Evolutionary conservation across 1,284 basidiomycete genomes (phyloP).

Genomic region (Ustilago nuda): DNA sequence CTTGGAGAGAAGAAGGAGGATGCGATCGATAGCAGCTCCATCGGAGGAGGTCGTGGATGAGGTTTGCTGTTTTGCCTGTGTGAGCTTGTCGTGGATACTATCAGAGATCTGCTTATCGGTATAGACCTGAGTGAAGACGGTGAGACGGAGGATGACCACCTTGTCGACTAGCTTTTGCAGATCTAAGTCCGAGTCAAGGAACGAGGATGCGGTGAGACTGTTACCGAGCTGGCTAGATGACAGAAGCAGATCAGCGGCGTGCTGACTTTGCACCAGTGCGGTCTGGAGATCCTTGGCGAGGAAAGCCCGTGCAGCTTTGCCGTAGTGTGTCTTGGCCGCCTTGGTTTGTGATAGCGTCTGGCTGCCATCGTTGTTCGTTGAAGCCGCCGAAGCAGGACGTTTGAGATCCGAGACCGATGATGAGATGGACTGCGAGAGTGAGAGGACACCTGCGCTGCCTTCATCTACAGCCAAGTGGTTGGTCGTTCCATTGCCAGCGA

Average conservation of each 20-base stretch:
- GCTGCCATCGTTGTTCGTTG: slow-evolving; percentile 25
- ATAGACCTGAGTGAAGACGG: slow-evolving; percentile 49
- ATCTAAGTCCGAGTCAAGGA: slow-evolving; percentile 31
- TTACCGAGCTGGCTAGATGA: slow-evolving; percentile 34
- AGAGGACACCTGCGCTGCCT: slow-evolving; percentile 14
- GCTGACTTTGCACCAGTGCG: slow-evolving; percentile 46
- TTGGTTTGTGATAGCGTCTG: slow-evolving; percentile 39
- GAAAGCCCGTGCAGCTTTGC: slow-evolving; percentile 51
- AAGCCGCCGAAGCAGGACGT: slow-evolving; percentile 36
- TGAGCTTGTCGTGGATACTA: slow-evolving; percentile 24
- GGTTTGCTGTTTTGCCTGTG: slow-evolving; percentile 21
- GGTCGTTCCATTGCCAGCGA: slow-evolving; percentile 2
- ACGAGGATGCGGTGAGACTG: slow-evolving; percentile 34
- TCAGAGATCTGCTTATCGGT: slow-evolving; percentile 26
- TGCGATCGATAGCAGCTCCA: slow-evolving; percentile 21
- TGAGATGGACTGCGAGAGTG: slow-evolving; percentile 46
- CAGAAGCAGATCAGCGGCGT: slow-evolving; percentile 30
- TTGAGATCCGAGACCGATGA: slow-evolving; percentile 45
- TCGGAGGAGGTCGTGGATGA: slow-evolving; percentile 13
- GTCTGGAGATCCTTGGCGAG: slow-evolving; percentile 49
- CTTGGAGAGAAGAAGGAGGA: slow-evolving; percentile 32
- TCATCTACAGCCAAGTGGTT: slow-evolving; percentile 10
- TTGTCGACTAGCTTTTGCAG: slow-evolving; percentile 35
- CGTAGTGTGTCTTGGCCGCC: slow-evolving; percentile 39
- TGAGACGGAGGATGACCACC: slow-evolving; percentile 49